Evolutionary conservation across 23 red algal species (phyloP), one percentile per base, ranked within the genome.

Genomic region (Rhodosorus marinus): DNA sequence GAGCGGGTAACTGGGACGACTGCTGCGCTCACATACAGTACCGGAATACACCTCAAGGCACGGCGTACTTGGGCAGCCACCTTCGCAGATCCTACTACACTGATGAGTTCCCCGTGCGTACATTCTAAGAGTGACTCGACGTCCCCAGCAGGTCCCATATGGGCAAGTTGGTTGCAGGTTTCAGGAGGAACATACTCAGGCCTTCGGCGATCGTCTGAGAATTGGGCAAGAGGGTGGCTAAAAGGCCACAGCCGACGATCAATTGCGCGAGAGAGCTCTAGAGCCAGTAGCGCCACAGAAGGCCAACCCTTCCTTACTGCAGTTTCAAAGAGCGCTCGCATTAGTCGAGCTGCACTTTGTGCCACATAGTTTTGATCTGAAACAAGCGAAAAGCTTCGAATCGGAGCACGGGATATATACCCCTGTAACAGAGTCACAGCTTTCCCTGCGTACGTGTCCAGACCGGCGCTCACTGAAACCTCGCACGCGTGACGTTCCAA

Each of bases 361-460:
- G 62, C 57, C 17, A 95, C 70, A 45, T 74, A 83, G 11, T 61
- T 36, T 69, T 75, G 83, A 52, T 95, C 88, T 21, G 76, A 64
- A 25, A 50, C 59, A 4, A 78, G 38, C 24, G 65, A 66, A 31
- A 76, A 56, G 17, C 59, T 54, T 8, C 58, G 67, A 60, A 83
- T 41, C 36, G 56, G 20, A 40, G 60, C 47, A 6, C 53, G 75
- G 3, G 88, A 95, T 32, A 95, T 58, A 41, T 67, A 80, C 9
- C 74, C 33, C 51, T 95, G 88, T 20, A 95, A 52, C 15, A 95
- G 64, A 22, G 85, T 57, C 31, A 47, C 67, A 23, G 85, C 88
- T 73, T 95, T 95, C 8, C 64, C 83, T 5, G 63, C 52, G 6
- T 52, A 54, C 55, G 52, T 60, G 43, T 85, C 73, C 0, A 98